Base-by-base conservation (phyloP, 208 protist genomes). In the Leishmania tropica region DNA sequence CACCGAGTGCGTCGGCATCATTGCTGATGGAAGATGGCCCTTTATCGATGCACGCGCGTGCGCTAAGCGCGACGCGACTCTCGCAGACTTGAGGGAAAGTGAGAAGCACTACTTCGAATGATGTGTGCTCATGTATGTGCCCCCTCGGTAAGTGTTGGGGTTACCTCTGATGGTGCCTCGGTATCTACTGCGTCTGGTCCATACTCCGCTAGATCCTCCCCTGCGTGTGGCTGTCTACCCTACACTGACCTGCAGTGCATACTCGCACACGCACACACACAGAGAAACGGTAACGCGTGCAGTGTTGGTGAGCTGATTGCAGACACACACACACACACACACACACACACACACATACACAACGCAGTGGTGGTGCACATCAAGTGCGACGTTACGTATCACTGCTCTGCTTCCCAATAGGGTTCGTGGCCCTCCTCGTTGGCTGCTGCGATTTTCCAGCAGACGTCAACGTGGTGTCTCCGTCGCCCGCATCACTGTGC, bases 11-110 rank as follows among this genome's bases (percentile, higher is more conserved):
- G 58, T 56, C 47, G 53, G n/a, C 48, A 67, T 28, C 15, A 11
- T 60, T 85, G 13, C 83, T 85, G 28, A 24, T 35, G n/a, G 83
- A 78, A 0, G 31, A 28, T n/a, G 73, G 78, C 5, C 78, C 78
- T 5, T 47, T 37, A 24, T 85, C 83, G 6, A 40, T 85, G 62
- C 78, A 82, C 74, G 54, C 54, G 24, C 58, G 58, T 13, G 71
- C 83, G 37, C 54, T 85, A 28, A 40, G 54, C 2, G 83, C 83
- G 31, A 85, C 78, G 15, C 60, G 80, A 37, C 60, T 45, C 21
- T 65, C 37, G 19, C 28, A 51, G 54, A 51, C 31, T 10, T 62
- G 73, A 62, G 35, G 31, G 19, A 47, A n/a, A 24, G 35, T 62
- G 42, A 64, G 3, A 31, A 28, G 35, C 51, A 17, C 53, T 24